Percentiles rank a stretch among this genome's conserved stretches.
These are phyloP conservation scores for Hypoxylon trugodes DNA, from an alignment of 495 filamentous ascomycete species.

Conservation along the genomic window DNA sequence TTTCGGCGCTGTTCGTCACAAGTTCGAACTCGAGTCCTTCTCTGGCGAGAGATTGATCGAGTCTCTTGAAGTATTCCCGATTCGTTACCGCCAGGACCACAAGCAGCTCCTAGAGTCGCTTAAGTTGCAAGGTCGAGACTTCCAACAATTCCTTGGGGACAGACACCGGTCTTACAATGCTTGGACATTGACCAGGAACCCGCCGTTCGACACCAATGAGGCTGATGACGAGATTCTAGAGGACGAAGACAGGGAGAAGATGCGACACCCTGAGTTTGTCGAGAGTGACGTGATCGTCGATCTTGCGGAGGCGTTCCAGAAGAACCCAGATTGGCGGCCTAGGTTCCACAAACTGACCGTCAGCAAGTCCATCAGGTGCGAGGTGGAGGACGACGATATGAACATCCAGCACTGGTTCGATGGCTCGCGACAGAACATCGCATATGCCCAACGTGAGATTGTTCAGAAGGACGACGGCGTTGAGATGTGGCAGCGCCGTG, in stretches of 20 bases:
- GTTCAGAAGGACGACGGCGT: constrained; percentile 43
- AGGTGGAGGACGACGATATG: constrained; percentile 40
- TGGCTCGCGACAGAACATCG: constrained; percentile 29
- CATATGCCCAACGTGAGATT: constrained; percentile 42
- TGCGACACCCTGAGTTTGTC: constrained; percentile 47
- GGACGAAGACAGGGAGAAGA: constrained; percentile 35
- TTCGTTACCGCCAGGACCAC: constrained; percentile 61
- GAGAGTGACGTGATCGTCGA: constrained; percentile 63
- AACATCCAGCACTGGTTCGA: constrained; percentile 44
- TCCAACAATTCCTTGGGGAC: constrained; percentile 57
- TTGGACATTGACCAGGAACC: constrained; percentile 47
- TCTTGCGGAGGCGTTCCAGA: constrained; percentile 54
- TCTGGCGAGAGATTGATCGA: constrained; percentile 64
- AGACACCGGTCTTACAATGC: constrained; percentile 57
- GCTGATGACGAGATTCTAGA: constrained; percentile 32
- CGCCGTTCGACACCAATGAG: constrained; percentile 33
- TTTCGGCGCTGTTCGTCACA: constrained; percentile 58
- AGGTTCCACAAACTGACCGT: constrained; percentile 33
- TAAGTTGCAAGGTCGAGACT: constrained; percentile 54
- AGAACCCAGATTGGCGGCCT: constrained; percentile 44
- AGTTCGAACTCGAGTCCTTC: constrained; percentile 57
- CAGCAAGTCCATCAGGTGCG: constrained; percentile 30
- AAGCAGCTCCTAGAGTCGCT: constrained; percentile 49
- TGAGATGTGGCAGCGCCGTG: constrained; percentile 42
- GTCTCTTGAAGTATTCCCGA: constrained; percentile 62